Base-by-base conservation (phyloP, 768 basidiomycete species). In the Roridomyces roridus region DNA sequence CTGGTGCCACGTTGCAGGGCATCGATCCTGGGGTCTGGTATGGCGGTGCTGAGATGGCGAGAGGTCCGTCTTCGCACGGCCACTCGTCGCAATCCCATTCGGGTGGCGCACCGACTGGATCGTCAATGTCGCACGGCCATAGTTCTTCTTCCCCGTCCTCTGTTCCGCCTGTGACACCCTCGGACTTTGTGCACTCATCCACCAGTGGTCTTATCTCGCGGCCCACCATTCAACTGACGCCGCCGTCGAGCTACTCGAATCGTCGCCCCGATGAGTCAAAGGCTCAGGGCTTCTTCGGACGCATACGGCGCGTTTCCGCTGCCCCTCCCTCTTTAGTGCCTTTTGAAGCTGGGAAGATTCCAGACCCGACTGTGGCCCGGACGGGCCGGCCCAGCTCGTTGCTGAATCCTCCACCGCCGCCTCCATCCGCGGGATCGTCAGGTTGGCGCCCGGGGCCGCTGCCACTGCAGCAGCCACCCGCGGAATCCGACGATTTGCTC, bases 351-450 rank as follows among this genome's bases (percentile, higher is more conserved):
- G 35, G 34, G 23, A 26, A 46, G 35, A 24, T 56, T 17, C 44
- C 25, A 29, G 56, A 51, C 37, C 56, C 56, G 10, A 41, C 49
- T 20, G 12, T 36, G 15, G 34, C 41, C 17, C 36, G 37, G 15
- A 11, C 43, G 40, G 18, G 15, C 24, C 49, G 11, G 21, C 51
- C 25, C 34, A 52, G 40, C 43, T 54, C 51, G 23, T 42, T 62
- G 28, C 51, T 62, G 14, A 57, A 62, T 29, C 56, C 60, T 15
- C 51, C 42, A 17, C 23, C 51, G 21, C 15, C 35, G 24, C 46
- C 29, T 2, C 21, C n/a, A 2, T 26, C 2, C 10, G 26, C 21
- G n/a, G n/a, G 14, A 24, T 21, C 42, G 42, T 20, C 11, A 14
- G 39, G 37, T 10, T 59, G 51, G 46, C 43, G 25, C 14, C 43